Evolutionary conservation across 192 early-diverging fungal species (phyloP).

Genomic region (Rhizophagus clarus): DNA sequence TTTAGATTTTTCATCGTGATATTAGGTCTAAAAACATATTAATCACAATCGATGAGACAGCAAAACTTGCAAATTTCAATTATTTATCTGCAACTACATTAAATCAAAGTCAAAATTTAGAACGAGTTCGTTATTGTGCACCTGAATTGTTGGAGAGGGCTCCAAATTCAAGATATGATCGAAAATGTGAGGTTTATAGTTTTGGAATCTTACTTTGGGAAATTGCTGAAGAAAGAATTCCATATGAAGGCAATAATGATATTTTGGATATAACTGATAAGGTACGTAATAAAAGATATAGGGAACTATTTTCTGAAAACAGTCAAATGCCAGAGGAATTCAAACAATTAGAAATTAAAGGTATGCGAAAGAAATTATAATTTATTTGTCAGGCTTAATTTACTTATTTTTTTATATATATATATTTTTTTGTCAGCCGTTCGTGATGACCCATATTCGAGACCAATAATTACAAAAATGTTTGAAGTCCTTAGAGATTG

Average conservation of each 20-base stretch:
- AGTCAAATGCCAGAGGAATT: background rate
- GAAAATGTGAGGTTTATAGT: background rate
- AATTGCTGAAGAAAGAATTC: background rate
- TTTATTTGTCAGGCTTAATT: background rate
- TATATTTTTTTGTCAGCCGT: background rate
- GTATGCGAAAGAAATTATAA: background rate
- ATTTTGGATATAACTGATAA: background rate
- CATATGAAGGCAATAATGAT: background rate
- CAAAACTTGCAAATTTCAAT: too few species aligned
- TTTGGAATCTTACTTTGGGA: background rate
- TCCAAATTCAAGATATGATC: background rate
- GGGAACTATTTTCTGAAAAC: background rate
- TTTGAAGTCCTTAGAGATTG: background rate
- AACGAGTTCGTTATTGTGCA: background rate
- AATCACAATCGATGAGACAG: background rate
- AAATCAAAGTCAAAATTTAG: too few species aligned
- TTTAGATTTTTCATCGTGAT: conserved; percentile 1
- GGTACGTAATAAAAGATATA: background rate
- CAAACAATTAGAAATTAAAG: background rate
- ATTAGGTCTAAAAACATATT: conserved; percentile 19
- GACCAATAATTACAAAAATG: background rate
- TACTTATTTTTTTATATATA: background rate
- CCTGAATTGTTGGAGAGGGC: background rate
- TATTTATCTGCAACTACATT: too few species aligned
- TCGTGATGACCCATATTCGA: background rate